Percentiles rank a stretch among this genome's conserved stretches.
Evolutionary conservation across 345 rosid species (phyloP).

Genomic region (Gossypium bickii): DNA sequence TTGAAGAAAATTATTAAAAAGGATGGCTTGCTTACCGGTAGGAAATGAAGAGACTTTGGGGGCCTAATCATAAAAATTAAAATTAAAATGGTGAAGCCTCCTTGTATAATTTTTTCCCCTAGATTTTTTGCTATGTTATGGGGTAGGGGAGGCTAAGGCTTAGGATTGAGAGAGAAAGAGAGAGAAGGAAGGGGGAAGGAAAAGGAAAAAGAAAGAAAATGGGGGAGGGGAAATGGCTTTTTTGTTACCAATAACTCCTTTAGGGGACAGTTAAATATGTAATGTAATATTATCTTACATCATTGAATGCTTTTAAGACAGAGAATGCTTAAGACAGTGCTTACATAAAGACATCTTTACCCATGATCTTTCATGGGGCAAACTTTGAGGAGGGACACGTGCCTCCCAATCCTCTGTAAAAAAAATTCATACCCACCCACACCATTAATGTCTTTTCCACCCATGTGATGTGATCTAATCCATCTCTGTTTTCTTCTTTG

Average conservation of each 20-base stretch:
- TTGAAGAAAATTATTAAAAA: neutral
- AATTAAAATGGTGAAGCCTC: neutral
- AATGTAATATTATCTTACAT: slow-evolving; percentile 15
- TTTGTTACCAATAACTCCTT: slow-evolving; percentile 11
- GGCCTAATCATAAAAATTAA: neutral
- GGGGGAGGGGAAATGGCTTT: slow-evolving; percentile 10
- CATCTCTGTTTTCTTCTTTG: neutral
- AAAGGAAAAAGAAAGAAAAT: neutral
- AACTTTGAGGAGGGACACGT: slow-evolving; percentile 40
- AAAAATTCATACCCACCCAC: slow-evolving; percentile 21
- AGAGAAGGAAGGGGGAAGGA: neutral
- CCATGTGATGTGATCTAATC: neutral
- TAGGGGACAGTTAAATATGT: slow-evolving; percentile 46
- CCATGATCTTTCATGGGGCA: slow-evolving; percentile 23
- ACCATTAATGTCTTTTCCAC: slow-evolving; percentile 15
- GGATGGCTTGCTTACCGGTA: slow-evolving; percentile 29
- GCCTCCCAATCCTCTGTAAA: slow-evolving; percentile 8
- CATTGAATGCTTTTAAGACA: slow-evolving; percentile 23
- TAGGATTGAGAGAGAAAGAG: neutral
- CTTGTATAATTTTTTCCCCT: neutral
- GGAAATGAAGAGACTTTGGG: slow-evolving; percentile 23
- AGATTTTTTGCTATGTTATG: neutral
- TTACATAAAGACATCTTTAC: slow-evolving; percentile 26
- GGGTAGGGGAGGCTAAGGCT: slow-evolving; percentile 10
- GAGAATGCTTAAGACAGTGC: slow-evolving; percentile 4